Base-by-base conservation (phyloP, 768 basidiomycete genomes). In the Tulasnella sp. region DNA sequence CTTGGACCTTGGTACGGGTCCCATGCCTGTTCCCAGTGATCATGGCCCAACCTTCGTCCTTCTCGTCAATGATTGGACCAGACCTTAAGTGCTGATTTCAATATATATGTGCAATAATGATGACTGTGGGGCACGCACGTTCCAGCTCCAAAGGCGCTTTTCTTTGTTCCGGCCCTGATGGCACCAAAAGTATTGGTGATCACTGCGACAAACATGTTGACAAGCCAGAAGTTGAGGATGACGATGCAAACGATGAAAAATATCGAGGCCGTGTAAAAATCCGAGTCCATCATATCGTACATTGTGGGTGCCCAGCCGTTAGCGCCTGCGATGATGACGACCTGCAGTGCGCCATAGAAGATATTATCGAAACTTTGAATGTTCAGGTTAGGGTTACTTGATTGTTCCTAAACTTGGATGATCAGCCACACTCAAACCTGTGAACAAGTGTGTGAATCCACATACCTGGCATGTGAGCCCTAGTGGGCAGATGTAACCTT, bases 121-220 rank as follows among this genome's bases (percentile, higher is more conserved):
- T n/a, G n/a, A n/a, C n/a, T n/a, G n/a, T n/a, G n/a, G n/a, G n/a
- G n/a, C n/a, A n/a, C 71, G 50, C 23, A 72, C 74, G 65, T 60
- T 10, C 67, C 82, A 29, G 89, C 89, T 34, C 91, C 92, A 69
- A 97, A 98, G 0, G 94, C 95, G 69, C 88, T 92, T 69, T 85
- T 86, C 69, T 84, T 81, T 2, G 94, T 96, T 67, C 90, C 84
- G 3, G 81, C 78, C 34, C 90, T 77, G 62, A 96, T 96, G 15
- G 86, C 88, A 17, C 82, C 82, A 69, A 98, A 98, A 0, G 89
- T 88, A 67, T 91, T 87, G 27, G 91, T 90, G 63, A 95, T 94
- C n/a, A 96, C 92, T 17, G 94, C 93, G 58, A 96, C 89, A 68
- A 94, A 87, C 45, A 96, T 71, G 69, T 93, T 92, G 76, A 94